Conservation (phyloP, 2,329 filamentous ascomycete species). For the Fusarium temperatum region DNA sequence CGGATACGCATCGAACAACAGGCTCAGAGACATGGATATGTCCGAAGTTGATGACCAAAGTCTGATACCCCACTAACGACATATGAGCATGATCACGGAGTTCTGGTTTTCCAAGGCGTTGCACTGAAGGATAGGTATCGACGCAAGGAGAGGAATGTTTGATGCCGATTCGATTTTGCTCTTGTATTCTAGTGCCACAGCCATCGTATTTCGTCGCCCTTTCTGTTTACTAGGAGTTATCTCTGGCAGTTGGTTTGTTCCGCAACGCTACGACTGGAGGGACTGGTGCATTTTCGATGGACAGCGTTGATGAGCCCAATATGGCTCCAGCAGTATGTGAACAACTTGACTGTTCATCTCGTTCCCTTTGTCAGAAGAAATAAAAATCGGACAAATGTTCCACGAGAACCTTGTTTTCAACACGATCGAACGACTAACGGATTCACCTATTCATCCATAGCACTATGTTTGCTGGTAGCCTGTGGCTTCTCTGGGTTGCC, state of each 20-base stretch:
- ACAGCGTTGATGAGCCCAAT: slow-evolving; percentile 30
- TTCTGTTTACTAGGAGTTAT: slow-evolving; percentile 38
- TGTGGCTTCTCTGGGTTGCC: background rate
- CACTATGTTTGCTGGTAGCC: background rate
- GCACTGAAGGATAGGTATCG: slow-evolving; percentile 34
- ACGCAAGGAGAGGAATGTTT: slow-evolving; percentile 25
- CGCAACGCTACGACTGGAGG: slow-evolving; percentile 36
- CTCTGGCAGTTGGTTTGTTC: slow-evolving; percentile 33
- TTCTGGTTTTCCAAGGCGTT: slow-evolving; percentile 41
- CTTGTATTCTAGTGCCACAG: slow-evolving; percentile 46
- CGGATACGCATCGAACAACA: slow-evolving; percentile 57
- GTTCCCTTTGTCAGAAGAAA: slow-evolving; percentile 43
- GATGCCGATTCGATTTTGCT: slow-evolving; percentile 37
- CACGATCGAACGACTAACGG: slow-evolving; percentile 22
- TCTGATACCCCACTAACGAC: slow-evolving; percentile 41
- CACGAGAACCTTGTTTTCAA: slow-evolving; percentile 30
- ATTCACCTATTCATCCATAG: slow-evolving; percentile 3
- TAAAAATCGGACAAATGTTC: slow-evolving; percentile 46
- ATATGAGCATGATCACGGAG: slow-evolving; percentile 47
- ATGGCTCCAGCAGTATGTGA: slow-evolving; percentile 35
- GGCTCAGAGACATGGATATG: slow-evolving; percentile 35
- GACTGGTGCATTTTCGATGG: slow-evolving; percentile 32
- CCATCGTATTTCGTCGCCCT: slow-evolving; percentile 34
- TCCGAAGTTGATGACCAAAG: slow-evolving; percentile 37
- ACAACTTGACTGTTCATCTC: slow-evolving; percentile 38